Conservation (phyloP, 805 yeast genomes). For the Yarrowia sp. region DNA sequence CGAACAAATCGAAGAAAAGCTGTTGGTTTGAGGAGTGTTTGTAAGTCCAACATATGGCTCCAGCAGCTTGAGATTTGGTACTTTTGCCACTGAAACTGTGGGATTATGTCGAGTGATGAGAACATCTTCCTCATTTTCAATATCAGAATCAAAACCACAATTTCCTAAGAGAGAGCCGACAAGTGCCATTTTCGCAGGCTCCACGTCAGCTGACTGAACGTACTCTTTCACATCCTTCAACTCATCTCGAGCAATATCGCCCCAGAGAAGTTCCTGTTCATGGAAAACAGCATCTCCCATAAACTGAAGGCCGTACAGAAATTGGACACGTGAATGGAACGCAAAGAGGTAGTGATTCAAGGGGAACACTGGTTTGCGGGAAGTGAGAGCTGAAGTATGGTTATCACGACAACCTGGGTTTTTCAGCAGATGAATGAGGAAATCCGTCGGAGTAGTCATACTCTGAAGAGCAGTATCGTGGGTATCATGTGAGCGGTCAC, state of each 20-base stretch:
- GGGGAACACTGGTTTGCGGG: neutral
- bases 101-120: neutral
- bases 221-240: neutral
- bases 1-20: neutral
- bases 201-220: neutral
- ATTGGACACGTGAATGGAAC: slow-evolving; percentile 6
- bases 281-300: slow-evolving; percentile 14
- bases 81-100: neutral
- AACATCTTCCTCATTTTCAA: neutral
- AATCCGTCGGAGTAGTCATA: neutral
- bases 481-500: neutral
- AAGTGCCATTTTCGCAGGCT: neutral
- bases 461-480: neutral
- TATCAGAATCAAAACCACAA: neutral
- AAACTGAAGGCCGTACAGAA: neutral
- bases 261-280: neutral
- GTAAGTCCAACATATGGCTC: neutral
- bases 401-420: neutral
- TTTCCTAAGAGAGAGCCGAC: neutral
- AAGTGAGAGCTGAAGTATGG: neutral
- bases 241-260: neutral
- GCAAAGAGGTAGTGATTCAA: slow-evolving; percentile 7
- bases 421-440: neutral
- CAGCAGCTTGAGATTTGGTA: neutral
- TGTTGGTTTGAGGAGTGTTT: neutral